Evolutionary conservation across 495 filamentous ascomycete genomes (phyloP).

Genomic region (Aspergillus indologenus): DNA sequence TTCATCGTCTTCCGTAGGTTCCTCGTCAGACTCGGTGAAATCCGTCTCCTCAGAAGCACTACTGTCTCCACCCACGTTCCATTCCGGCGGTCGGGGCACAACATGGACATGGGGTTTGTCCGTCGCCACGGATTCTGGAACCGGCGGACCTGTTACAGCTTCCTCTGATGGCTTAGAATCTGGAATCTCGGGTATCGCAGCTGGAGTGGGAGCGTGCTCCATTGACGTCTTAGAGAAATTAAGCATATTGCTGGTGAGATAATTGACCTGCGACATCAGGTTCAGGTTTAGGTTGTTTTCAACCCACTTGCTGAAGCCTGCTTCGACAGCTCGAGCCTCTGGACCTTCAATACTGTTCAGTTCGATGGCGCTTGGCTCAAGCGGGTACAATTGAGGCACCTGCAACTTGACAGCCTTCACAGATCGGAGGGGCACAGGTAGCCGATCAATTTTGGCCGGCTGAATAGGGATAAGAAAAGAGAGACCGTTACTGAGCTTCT

Average conservation of each 20-base stretch:
- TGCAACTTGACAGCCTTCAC: slow-evolving; percentile 65
- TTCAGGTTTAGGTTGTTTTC: slow-evolving; percentile 55
- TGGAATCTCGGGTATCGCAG: slow-evolving; percentile 20
- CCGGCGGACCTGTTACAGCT: background rate
- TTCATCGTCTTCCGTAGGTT: slow-evolving; percentile 46
- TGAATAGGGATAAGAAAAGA: slow-evolving; percentile 72
- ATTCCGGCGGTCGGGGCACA: slow-evolving; percentile 82
- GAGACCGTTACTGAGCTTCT: slow-evolving; percentile 66
- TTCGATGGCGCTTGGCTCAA: slow-evolving; percentile 64
- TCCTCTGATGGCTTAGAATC: slow-evolving; percentile 14
- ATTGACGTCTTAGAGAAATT: slow-evolving; percentile 55
- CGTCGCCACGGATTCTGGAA: slow-evolving; percentile 22
- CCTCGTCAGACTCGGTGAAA: slow-evolving; percentile 39
- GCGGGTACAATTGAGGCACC: slow-evolving; percentile 70
- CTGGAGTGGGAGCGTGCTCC: slow-evolving; percentile 22
- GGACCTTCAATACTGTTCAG: slow-evolving; percentile 60
- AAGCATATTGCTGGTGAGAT: slow-evolving; percentile 71
- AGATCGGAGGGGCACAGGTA: slow-evolving; percentile 60
- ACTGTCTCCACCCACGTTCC: slow-evolving; percentile 50
- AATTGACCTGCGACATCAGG: slow-evolving; percentile 74
- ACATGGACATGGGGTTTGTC: slow-evolving; percentile 66
- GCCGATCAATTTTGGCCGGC: slow-evolving; percentile 55
- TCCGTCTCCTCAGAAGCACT: slow-evolving; percentile 36
- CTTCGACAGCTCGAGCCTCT: slow-evolving; percentile 59
- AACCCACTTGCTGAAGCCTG: slow-evolving; percentile 60